Conservation (phyloP, 2,329 filamentous ascomycete genomes). For the Ascochyta clinopodiicola region DNA sequence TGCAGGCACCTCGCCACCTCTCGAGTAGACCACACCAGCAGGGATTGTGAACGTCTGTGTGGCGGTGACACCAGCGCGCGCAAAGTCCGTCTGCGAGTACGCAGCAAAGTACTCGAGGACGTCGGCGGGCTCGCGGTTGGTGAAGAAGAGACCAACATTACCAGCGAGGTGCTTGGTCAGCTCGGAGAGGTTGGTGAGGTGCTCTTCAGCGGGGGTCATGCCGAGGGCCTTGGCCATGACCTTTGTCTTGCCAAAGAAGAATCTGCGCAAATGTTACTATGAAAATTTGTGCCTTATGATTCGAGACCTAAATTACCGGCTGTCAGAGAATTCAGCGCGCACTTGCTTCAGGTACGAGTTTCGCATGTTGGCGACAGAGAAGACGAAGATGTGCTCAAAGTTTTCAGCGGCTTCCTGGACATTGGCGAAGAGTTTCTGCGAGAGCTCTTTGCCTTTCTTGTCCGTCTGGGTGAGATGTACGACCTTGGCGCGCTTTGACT, state of each 20-base stretch:
- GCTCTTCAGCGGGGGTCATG: constrained; percentile 75
- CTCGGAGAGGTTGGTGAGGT: constrained; percentile 76
- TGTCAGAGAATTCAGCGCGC: constrained; percentile 81
- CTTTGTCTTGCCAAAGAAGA: constrained; percentile 99
- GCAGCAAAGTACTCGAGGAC: constrained; percentile 75
- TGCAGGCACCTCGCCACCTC: constrained; percentile 76
- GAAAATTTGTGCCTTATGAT: constrained; percentile 21
- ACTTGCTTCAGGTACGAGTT: constrained; percentile 96
- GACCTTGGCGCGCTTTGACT: constrained; percentile 90
- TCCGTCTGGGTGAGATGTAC: constrained; percentile 88
- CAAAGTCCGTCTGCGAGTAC: constrained; percentile 83
- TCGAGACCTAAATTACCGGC: constrained; percentile 65
- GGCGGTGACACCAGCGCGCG: constrained; percentile 81
- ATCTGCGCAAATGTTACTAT: constrained; percentile 56
- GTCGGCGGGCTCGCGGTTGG: constrained; percentile 72
- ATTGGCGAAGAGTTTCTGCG: constrained; percentile 84
- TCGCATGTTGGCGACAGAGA: constrained; percentile 95
- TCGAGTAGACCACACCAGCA: constrained; percentile 78
- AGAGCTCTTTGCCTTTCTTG: constrained; percentile 93
- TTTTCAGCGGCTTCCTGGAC: constrained; percentile 84
- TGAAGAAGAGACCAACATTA: constrained; percentile 89
- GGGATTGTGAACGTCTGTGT: constrained; percentile 81
- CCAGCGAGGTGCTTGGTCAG: constrained; percentile 76
- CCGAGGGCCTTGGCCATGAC: constrained; percentile 97
- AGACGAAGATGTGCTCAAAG: constrained; percentile 92